Base-by-base conservation (phyloP, 2,329 filamentous ascomycete species). In the Aspergillus sojae region DNA sequence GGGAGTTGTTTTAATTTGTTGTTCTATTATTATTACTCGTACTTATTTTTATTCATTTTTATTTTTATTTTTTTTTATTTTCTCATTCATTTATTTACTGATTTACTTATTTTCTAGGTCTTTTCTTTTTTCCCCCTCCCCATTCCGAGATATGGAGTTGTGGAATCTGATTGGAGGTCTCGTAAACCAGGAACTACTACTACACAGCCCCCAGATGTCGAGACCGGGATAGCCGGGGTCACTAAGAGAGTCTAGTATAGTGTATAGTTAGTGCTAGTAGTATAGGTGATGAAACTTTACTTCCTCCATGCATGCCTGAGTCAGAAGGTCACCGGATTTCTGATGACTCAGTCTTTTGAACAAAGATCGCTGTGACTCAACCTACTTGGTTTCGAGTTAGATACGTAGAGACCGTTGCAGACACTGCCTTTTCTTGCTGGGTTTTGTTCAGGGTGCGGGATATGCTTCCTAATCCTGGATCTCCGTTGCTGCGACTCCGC, bases 271-370 rank as follows among this genome's bases (percentile, higher is more conserved):
- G 39, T 41, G 16, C 39, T 19, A 41, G 34, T 14, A 7, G 23
- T 30, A 26, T 28, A 28, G 12, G 45, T 26, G 23, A 23, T 32
- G 30, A 5, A 55, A 55, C 21, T 55, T 23, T 23, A 48, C 45
- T 12, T 16, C 14, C 32, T 55, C 32, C 28, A 52, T 55, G 32
- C 52, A 55, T 55, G 52, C 52, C 52, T 55, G 52, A 55, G 52
- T 55, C 52, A 55, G 52, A 55, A 55, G 32, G 32, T 55, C 52
- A 55, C 9, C 26, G 52, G 32, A 41, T 39, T 28, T 16, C 21
- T 55, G 32, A 55, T 55, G 52, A 55, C 32, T 55, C 52, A 55
- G 32, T 55, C 10, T 23, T 52, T 12, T 23, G 34, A 41, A 21
- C 32, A 39, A 10, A 4, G 39, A 39, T 26, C 45, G 21, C n/a